Evolutionary conservation across 306 rosid species (phyloP).

Genomic region (Pterocarpus santalinus): DNA sequence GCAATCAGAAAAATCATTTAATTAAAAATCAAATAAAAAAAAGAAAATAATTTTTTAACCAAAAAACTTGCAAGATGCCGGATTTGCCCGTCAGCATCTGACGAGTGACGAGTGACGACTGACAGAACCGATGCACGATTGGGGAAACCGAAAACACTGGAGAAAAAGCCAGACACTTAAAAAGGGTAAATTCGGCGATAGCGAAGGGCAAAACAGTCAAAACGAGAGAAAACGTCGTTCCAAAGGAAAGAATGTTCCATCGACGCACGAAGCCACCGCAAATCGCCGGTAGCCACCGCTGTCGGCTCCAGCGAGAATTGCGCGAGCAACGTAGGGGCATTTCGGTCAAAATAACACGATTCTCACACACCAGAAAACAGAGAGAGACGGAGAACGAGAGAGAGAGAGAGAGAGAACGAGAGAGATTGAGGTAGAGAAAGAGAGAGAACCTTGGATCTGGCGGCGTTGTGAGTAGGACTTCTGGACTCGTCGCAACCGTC

Average conservation of each 20-base stretch:
- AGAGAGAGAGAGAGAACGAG: neutral
- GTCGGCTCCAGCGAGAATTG: neutral
- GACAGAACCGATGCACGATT: conserved; percentile 49
- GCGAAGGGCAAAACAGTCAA: conserved; percentile 55
- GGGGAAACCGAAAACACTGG: conserved; percentile 19
- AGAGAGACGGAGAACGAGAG: conserved; percentile 43
- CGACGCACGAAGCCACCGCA: conserved; percentile 25
- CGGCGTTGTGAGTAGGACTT: conserved; percentile 45
- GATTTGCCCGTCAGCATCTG: conserved; percentile 45
- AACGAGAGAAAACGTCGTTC: conserved; percentile 32
- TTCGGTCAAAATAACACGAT: neutral
- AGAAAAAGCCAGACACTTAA: neutral
- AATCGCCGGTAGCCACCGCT: neutral
- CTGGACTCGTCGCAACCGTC: conserved; percentile 79
- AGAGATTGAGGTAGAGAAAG: neutral
- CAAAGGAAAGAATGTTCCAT: conserved; percentile 47
- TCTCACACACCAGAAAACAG: neutral
- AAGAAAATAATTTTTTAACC: neutral
- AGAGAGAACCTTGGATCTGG: conserved; percentile 86
- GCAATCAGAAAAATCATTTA: neutral
- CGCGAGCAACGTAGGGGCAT: neutral
- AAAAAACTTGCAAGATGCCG: conserved; percentile 31
- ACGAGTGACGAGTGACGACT: no score
- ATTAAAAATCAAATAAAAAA: neutral
- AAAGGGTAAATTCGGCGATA: neutral